Evolutionary conservation across 73 alveolate genomes (phyloP).

Genomic region (Paramecium sexaurelia): DNA sequence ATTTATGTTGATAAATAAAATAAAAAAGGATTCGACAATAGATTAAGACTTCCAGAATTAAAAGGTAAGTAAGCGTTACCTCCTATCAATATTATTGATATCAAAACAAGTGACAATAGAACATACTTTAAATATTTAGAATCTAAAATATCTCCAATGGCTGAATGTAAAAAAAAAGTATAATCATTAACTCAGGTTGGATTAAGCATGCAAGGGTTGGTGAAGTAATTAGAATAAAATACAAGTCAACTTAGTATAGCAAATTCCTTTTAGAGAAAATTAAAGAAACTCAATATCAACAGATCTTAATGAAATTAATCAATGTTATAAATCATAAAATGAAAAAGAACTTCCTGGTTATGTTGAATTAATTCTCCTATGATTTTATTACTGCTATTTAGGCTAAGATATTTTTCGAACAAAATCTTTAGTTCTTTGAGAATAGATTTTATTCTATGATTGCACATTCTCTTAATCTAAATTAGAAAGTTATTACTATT

Average conservation of each 20-base stretch:
- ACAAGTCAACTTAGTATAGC: background rate
- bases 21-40: constrained; percentile 61
- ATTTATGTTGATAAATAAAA: constrained; percentile 58
- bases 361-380: constrained; percentile 18
- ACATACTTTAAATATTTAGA: constrained; percentile 61
- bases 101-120: constrained; percentile 65
- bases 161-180: constrained; percentile 46
- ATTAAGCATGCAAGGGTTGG: background rate
- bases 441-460: constrained; percentile 27
- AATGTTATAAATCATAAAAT: constrained; percentile 51
- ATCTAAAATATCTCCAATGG: constrained; percentile 49
- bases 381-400: background rate
- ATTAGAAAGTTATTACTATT: background rate
- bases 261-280: constrained; percentile 25
- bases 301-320: constrained; percentile 46
- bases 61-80: constrained; percentile 13
- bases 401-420: constrained; percentile 27
- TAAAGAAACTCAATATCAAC: constrained; percentile 32
- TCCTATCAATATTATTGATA: constrained; percentile 67
- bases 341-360: constrained; percentile 57
- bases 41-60: constrained; percentile 55
- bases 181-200: background rate
- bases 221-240: background rate
- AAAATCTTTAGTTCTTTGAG: constrained; percentile 48
- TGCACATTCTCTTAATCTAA: constrained; percentile 36